phyloP scores from a whole-genome alignment of 2,329 filamentous ascomycete genomes.

The Trichoderma aggressivum region DNA sequence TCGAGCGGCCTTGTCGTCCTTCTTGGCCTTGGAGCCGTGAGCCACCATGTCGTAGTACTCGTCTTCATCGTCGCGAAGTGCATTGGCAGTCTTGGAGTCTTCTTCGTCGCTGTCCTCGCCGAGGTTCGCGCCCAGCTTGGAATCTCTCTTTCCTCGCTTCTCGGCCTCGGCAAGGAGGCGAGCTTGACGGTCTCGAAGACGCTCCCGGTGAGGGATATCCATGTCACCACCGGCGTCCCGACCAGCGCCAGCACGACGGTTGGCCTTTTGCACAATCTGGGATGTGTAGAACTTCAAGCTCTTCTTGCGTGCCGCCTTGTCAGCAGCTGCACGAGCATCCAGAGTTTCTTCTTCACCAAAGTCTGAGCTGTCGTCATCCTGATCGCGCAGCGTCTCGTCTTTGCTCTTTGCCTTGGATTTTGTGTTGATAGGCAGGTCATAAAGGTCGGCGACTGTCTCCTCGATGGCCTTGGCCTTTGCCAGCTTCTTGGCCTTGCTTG shows the following conservation, averaged over 20 bases:
- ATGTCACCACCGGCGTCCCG: constrained; percentile 74
- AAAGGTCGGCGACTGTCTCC: constrained; percentile 67
- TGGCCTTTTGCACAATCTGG: constrained; percentile 92
- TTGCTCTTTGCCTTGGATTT: constrained; percentile 44
- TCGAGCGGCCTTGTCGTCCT: constrained; percentile 64
- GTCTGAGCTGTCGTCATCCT: constrained; percentile 69
- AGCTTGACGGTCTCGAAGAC: constrained; percentile 78
- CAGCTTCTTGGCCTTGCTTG: constrained; percentile 41
- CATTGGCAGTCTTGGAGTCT: constrained; percentile 53
- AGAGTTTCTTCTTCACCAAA: constrained; percentile 87
- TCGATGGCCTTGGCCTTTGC: constrained; percentile 61
- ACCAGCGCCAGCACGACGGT: constrained; percentile 72
- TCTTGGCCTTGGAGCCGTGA: constrained; percentile 64
- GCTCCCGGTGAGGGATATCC: constrained; percentile 85
- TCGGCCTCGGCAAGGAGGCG: constrained; percentile 87
- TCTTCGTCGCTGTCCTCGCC: constrained; percentile 66
- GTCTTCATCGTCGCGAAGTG: constrained; percentile 57
- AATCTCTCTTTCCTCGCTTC: constrained; percentile 67
- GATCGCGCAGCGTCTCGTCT: constrained; percentile 38
- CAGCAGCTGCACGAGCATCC: constrained; percentile 72
- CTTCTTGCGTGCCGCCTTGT: constrained; percentile 88
- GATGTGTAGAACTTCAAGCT: constrained; percentile 96
- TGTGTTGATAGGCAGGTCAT: constrained; percentile 53
- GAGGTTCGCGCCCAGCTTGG: constrained; percentile 62
- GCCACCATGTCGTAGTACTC: constrained; percentile 92